These are phyloP conservation scores for Coemansia sp. DNA, from an alignment of 192 early-diverging fungal genomes.

Conservation along the genomic window DNA sequence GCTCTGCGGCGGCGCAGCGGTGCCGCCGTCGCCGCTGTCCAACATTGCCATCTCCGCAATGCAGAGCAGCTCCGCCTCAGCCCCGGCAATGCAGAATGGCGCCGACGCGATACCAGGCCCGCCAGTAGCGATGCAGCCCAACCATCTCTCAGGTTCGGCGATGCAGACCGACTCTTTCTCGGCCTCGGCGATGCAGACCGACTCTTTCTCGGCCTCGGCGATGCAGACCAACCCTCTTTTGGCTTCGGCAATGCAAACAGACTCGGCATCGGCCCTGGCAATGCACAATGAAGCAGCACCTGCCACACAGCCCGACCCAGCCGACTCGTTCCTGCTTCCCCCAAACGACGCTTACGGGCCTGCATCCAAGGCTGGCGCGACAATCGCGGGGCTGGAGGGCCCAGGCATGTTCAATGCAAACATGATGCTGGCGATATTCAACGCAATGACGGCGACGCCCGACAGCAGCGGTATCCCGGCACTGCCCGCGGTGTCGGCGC, in stretches of 20 bases:
- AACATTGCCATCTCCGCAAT: slow-evolving; percentile 34
- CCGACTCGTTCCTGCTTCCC: not conserved
- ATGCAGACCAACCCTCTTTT: not conserved
- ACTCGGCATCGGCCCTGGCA: not conserved
- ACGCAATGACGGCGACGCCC: slow-evolving; percentile 29
- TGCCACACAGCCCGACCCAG: not conserved
- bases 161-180: slow-evolving; percentile 6
- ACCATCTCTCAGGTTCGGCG: not conserved
- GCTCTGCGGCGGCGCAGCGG: slow-evolving; percentile 18
- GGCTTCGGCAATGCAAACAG: not conserved
- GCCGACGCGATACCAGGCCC: not conserved
- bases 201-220: not conserved
- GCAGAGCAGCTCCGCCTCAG: not conserved
- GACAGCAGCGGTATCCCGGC: not conserved
- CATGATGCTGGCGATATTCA: slow-evolving; percentile 45
- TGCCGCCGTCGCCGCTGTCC: slow-evolving; percentile 43
- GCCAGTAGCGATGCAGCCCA: not conserved
- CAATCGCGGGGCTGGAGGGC: slow-evolving; percentile 1
- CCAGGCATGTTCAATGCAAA: slow-evolving; percentile 15
- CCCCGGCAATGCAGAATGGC: not conserved
- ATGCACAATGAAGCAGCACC: no score
- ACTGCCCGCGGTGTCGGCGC: slow-evolving; percentile 1
- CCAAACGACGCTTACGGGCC: slow-evolving; percentile 20
- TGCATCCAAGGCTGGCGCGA: not conserved
- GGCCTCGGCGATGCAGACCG: not conserved